Base-by-base conservation (phyloP, 148 eudicot genomes). In the Vaccinium darrowii region DNA sequence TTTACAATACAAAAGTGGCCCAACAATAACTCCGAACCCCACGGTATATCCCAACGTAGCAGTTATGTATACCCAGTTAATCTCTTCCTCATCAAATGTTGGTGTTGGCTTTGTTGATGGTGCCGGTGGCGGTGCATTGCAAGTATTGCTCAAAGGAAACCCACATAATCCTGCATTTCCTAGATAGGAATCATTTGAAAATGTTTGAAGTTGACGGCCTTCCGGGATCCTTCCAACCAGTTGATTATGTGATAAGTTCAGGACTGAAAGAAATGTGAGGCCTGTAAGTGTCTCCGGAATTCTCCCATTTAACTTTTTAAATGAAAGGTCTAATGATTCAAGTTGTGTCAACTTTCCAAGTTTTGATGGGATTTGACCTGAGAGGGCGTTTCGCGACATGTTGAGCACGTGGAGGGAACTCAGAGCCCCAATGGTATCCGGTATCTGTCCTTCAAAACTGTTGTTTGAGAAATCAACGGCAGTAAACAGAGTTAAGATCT, bases 401-500 rank as follows among this genome's bases (percentile, higher is more conserved):
- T 91, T 89, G 52, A 91, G 93, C n/a, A 82, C 23, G 73, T 85
- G 82, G n/a, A 89, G 89, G 4, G 85, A 72, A 7, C 47, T 79
- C 19, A 91, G 87, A 56, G 3, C 30, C 12, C 88, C 89, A 21
- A 89, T 7, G 5, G 51, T 47, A 5, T 73, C 47, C 8, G 89
- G 93, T 74, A 89, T 89, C 16, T 51, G 56, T 23, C 93, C 91
- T 47, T 81, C 47, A 49, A 91, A 89, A 8, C 74, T 50, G 56
- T 91, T 91, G 84, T 19, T 5, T 3, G 91, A 91, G 47, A 91
- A 62, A 85, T 91, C 93, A 78, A 91, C 76, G 78, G 91, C 82
- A 2, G 89, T 88, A 63, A 88, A 91, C 15, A 89, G 50, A 12
- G 88, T 89, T 75, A 88, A 52, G 52, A 91, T 91, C 86, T 89